Percentiles rank a stretch among this genome's conserved stretches.
phyloP scores from a whole-genome alignment of 106 monocot genomes.

The Agapanthus africanus region DNA sequence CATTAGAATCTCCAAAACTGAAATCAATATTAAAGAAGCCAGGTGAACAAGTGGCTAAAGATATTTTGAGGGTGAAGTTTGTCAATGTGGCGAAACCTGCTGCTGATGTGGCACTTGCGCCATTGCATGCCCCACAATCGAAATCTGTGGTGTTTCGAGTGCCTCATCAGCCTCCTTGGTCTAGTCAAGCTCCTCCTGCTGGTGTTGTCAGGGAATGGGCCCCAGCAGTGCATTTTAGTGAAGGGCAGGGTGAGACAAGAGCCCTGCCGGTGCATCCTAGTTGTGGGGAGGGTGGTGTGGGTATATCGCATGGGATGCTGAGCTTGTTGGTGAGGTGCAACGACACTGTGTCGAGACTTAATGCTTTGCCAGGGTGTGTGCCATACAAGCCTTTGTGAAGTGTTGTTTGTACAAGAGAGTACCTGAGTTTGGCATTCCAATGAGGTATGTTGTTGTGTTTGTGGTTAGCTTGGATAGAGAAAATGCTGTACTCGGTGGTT shows the following conservation, averaged over 20 bases:
- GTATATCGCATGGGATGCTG: constrained; percentile 3
- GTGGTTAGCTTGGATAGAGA: no score
- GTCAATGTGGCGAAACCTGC: not conserved
- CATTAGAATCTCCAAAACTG: no score
- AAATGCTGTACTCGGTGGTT: no score
- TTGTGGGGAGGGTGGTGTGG: not conserved
- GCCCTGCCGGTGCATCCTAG: not conserved
- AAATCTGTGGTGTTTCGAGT: no score
- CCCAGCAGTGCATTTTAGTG: not conserved
- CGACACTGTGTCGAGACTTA: not conserved
- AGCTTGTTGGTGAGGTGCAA: constrained; percentile 5
- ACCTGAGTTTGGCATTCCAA: no score
- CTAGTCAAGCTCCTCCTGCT: not conserved
- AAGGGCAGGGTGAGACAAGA: not conserved
- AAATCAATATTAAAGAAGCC: constrained; percentile 7
- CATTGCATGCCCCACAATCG: not conserved
- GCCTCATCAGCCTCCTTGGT: not conserved
- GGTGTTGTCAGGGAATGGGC: not conserved
- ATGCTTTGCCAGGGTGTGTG: not conserved
- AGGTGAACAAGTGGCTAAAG: not conserved
- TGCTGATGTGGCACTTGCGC: not conserved
- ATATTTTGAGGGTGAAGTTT: constrained; percentile 9
- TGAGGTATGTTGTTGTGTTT: no score
- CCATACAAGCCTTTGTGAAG: not conserved
- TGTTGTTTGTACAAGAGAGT: no score